phyloP scores from a whole-genome alignment of 345 rosid species.

The Arabidopsis arenosa region DNA sequence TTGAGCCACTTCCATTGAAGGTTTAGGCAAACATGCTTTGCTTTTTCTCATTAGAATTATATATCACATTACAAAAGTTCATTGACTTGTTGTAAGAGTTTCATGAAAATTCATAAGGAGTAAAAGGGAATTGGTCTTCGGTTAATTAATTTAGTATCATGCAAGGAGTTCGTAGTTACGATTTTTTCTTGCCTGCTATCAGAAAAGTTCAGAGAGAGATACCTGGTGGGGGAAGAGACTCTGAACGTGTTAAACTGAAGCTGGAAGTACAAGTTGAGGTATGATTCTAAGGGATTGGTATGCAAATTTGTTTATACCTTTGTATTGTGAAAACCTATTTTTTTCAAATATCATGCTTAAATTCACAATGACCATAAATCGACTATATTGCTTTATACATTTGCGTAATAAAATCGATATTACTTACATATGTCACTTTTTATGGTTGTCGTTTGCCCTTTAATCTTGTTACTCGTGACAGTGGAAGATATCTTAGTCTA shows the following conservation, averaged over 20 bases:
- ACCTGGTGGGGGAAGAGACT: constrained; percentile 86
- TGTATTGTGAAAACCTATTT: not conserved
- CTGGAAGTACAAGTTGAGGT: constrained; percentile 92
- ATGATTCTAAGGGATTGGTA: not conserved
- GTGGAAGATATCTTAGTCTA: constrained; percentile 7
- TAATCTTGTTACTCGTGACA: not conserved
- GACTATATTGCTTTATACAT: not conserved
- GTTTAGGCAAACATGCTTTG: not conserved
- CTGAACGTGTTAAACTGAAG: constrained; percentile 80
- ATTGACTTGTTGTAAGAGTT: not conserved
- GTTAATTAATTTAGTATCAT: constrained; percentile 8
- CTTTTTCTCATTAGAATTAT: constrained; percentile 10
- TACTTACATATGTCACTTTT: constrained; percentile 10
- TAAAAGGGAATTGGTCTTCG: not conserved
- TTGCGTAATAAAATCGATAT: not conserved
- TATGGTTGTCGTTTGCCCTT: constrained; percentile 13
- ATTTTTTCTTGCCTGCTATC: not conserved
- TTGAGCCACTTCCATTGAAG: not conserved
- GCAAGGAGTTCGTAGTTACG: not conserved
- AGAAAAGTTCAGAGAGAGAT: constrained; percentile 86
- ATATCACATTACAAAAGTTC: not conserved
- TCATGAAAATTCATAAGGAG: not conserved
- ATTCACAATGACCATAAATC: not conserved
- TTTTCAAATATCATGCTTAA: not conserved
- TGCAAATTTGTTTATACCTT: not conserved